Base-by-base conservation (phyloP, 2,329 filamentous ascomycete genomes). In the Sclerotinia minor region DNA sequence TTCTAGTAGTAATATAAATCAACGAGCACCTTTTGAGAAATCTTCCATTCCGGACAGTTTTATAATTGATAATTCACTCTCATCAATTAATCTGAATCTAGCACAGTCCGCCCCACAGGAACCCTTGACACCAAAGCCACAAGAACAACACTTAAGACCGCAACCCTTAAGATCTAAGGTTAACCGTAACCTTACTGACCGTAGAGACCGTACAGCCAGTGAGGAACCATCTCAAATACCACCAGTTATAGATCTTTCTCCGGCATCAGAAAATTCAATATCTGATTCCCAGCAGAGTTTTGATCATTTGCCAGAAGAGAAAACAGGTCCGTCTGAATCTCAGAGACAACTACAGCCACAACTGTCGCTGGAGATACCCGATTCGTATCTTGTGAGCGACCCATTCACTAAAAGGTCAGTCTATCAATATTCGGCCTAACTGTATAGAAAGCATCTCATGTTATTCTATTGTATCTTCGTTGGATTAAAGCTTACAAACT, bases 41-140 rank as follows among this genome's bases (percentile, higher is more conserved):
- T 35, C 38, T 19, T 63, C 47, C 21, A 61, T 52, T 35, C 45
- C 44, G 38, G 55, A 61, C 44, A 67, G 65, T 63, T 45, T 53
- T 19, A 26, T n/a, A 21, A 61, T 49, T 53, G 59, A 50, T 4
- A 53, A 54, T 45, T 53, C 32, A 53, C 21, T 26, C 2, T 45
- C 35, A 45, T 60, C 55, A 45, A 44, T 63, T 50, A 35, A 53
- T 50, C 8, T 53, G 19, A 21, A 8, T 41, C 41, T 52, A 32
- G 35, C 24, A 26, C 60, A 38, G 47, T 49, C 47, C 8, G 64
- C 54, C 64, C 44, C 54, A 66, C 64, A 17, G 45, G 64, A 32
- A 60, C 60, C 64, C 55, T 60, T 49, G 64, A 58, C 44, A 63
- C 59, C 53, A n/a, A 57, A 57, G 38, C n/a, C 58, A 38, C 59